Conservation (phyloP, 352 stramenopile species). For the Lagenidium sp. region DNA sequence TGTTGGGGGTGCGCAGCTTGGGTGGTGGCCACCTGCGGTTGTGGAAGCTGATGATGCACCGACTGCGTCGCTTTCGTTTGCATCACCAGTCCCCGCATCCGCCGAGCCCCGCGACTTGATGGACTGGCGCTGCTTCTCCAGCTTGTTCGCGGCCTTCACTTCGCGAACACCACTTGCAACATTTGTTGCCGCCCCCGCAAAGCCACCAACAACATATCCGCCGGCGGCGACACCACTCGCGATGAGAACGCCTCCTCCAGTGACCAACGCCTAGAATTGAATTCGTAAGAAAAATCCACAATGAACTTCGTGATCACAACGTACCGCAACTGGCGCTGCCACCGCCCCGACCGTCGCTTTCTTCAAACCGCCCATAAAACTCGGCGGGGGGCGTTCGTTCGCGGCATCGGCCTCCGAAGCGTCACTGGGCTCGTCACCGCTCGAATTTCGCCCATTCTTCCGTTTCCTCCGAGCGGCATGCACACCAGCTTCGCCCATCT, state of each 20-base stretch:
- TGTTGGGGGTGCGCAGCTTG: no score
- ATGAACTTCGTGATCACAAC: neutral
- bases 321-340: constrained; percentile 65
- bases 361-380: constrained; percentile 79
- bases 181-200: constrained; percentile 75
- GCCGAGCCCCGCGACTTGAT: constrained; percentile 1
- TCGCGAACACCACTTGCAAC: constrained; percentile 74
- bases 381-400: constrained; percentile 65
- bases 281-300: neutral
- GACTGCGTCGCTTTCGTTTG: no score
- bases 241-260: constrained; percentile 59
- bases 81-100: no score
- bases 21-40: no score
- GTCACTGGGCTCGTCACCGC: neutral
- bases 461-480: constrained; percentile 58
- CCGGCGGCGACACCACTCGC: constrained; percentile 69
- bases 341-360: constrained; percentile 80
- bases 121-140: constrained; percentile 34
- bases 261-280: constrained; percentile 60
- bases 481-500: constrained; percentile 83
- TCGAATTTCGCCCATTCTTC: constrained; percentile 13
- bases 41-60: no score
- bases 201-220: constrained; percentile 71
- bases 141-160: constrained; percentile 70
- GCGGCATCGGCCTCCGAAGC: constrained; percentile 11